Base-by-base conservation (phyloP, 441 rosid species). In the Isatis lusitanica region DNA sequence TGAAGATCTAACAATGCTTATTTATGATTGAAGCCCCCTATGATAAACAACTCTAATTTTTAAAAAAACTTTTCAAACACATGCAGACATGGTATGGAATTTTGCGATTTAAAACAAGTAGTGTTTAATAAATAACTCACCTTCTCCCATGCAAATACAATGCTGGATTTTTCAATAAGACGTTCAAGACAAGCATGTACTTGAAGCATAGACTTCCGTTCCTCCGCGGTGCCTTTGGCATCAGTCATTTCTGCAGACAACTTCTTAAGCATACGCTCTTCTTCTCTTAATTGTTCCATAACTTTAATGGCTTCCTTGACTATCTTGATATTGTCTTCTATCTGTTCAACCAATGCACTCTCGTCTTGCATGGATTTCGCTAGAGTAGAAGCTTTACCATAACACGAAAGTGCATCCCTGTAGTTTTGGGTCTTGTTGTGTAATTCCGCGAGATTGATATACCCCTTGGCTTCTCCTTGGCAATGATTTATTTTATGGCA, bases 391-490 rank as follows among this genome's bases (percentile, higher is more conserved):
- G 98, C 97, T 73, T 82, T 96, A 59, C 86, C 81, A 78, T 93
- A 96, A 85, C 97, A 93, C 63, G 60, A 75, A 56, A 82, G 78
- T 17, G 97, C 99, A 15, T 91, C 85, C 9, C 92, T 89, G 56
- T 93, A 93, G 82, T 84, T 89, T 66, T 93, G 94, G 61, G 80
- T 84, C 79, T 83, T 90, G 66, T 88, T 81, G 66, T 90, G 91
- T 81, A 90, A 70, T 73, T 93, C 97, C 40, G 97, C 99, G 18
- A 96, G 99, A 85, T 93, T 96, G 65, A 96, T 86, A 60, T 87
- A 93, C 56, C 97, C 99, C 74, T 96, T 96, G 52, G 98, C 97
- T 85, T 93, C 97, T 65, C 98, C 99, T 80, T 91, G 92, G 63
- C 76, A 15, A 68, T 93, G 98, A 63, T 77, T 81, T 26, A 93